Percentiles rank a stretch among this genome's conserved stretches.
These are phyloP conservation scores for Lecanicillium sp. DNA, from an alignment of 2,329 filamentous ascomycete genomes.

Conservation along the genomic window DNA sequence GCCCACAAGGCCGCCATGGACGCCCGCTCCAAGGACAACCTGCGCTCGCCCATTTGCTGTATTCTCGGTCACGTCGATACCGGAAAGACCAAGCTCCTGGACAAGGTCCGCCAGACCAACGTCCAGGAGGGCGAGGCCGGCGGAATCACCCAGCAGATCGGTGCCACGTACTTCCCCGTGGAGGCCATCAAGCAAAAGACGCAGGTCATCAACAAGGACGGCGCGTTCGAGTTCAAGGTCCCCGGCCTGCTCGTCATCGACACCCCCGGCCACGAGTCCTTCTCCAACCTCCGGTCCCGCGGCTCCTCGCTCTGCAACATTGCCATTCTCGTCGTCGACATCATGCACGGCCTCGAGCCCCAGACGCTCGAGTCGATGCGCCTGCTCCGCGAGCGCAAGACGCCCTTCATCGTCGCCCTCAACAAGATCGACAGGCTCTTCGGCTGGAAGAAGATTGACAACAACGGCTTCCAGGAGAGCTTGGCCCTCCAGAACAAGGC, in stretches of 20 bases:
- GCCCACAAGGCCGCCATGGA: constrained; percentile 88
- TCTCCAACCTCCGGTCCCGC: constrained; percentile 94
- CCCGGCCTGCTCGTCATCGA: constrained; percentile 95
- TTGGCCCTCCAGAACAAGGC: constrained; percentile 84
- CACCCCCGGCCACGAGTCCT: constrained; percentile 99
- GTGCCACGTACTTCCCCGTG: constrained; percentile 97
- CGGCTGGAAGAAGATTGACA: constrained; percentile 96
- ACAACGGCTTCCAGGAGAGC: constrained; percentile 96
- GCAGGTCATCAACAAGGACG: constrained; percentile 84
- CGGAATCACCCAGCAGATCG: constrained; percentile 99
- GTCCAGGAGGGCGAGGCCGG: constrained; percentile 98
- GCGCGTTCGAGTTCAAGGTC: constrained; percentile 91
- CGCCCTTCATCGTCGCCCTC: constrained; percentile 94
- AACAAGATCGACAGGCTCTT: constrained; percentile 99
- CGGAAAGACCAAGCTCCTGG: constrained; percentile 97
- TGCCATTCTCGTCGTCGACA: constrained; percentile 96
- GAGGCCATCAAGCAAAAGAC: constrained; percentile 92
- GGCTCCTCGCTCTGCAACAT: constrained; percentile 99
- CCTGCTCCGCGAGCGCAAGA: constrained; percentile 85
- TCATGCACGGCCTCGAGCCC: constrained; percentile 98
- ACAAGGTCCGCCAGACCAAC: constrained; percentile 98
- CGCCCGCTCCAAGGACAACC: constrained; percentile 85
- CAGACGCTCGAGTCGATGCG: constrained; percentile 98
- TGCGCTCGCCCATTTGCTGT: constrained; percentile 97
- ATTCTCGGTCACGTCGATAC: constrained; percentile 99